Base-by-base conservation (phyloP, 106 monocot genomes). In the Triglochin maritima region DNA sequence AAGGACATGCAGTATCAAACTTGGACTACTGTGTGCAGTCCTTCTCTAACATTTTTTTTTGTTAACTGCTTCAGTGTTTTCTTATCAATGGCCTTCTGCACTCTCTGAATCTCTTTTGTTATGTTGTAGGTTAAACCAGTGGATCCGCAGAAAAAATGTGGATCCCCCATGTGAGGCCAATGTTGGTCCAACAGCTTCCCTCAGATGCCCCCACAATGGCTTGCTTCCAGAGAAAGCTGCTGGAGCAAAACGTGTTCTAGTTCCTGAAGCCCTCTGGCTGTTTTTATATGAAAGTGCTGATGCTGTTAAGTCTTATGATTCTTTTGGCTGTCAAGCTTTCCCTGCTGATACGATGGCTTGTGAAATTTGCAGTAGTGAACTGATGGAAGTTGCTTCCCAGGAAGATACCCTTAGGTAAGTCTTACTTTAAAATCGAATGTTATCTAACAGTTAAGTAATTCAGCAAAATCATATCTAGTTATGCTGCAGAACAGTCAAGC, bases 191-290 rank as follows among this genome's bases (percentile, higher is more conserved):
- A 98, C 96, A 45, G 69, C 79, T 69, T 79, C 88, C 72, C 87
- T 98, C 56, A 72, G 48, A 80, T 98, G 96, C 54, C 72, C 88
- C 50, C 96, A 98, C 69, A 88, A 83, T 54, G 70, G 72, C 69
- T 80, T 98, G 63, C 84, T 98, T 55, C 96, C 91, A 44, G 96
- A 96, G 68, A 74, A 78, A 52, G 83, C 95, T 78, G 5, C 83
- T 75, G 91, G 91, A 3, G 96, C 96, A 65, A 98, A 88, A 65
- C 91, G 91, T 56, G 85, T 91, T 7, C 60, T 68, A 13, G 62
- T 91, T 50, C 86, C 91, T 49, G 96, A 91, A 59, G 47, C 12
- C 60, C 86, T 98, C 44, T 98, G 96, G 96, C 56, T 84, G 46
- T 91, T 98, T 81, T 67, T 91, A 54, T 82, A 50, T 79, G 96